Evolutionary conservation across 768 basidiomycete species (phyloP).

Genomic region (Coprinopsis cinerea): DNA sequence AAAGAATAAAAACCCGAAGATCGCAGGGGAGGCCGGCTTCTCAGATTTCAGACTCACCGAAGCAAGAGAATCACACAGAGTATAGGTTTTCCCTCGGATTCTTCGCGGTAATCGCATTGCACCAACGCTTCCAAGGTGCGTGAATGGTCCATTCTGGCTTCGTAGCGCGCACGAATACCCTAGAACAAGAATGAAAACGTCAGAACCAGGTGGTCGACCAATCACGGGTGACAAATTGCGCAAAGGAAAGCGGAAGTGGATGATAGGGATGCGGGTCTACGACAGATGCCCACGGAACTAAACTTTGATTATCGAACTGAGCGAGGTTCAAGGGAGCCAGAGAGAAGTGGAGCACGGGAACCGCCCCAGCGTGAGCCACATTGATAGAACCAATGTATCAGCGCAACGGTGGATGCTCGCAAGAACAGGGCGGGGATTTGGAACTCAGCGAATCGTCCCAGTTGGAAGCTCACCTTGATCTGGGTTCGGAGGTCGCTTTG

Average conservation of each 20-base stretch:
- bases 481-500: constrained; percentile 67
- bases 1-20: background rate
- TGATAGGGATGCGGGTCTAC: too few relatives aligned
- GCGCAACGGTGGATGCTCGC: background rate
- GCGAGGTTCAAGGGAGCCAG: too few relatives aligned
- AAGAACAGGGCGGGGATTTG: constrained; percentile 1
- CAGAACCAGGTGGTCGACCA: background rate
- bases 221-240: too few relatives aligned
- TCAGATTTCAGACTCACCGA: constrained; percentile 37
- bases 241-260: too few relatives aligned
- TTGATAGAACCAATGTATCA: too few relatives aligned
- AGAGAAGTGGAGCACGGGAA: too few relatives aligned
- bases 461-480: constrained; percentile 41
- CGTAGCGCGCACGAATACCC: constrained; percentile 61
- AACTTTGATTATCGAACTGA: too few relatives aligned
- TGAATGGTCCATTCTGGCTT: constrained; percentile 36
- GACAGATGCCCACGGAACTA: too few relatives aligned
- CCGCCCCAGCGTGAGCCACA: too few relatives aligned
- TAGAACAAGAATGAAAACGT: constrained; percentile 19
- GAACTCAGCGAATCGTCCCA: background rate
- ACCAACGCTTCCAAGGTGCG: constrained; percentile 59
- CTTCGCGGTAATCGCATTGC: constrained; percentile 33
- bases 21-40: too few relatives aligned
- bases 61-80: constrained; percentile 60
- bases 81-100: constrained; percentile 42